Evolutionary conservation across 106 monocot species (phyloP), one percentile per base, ranked within the genome.

Genomic region (Dendrobium huoshanense): DNA sequence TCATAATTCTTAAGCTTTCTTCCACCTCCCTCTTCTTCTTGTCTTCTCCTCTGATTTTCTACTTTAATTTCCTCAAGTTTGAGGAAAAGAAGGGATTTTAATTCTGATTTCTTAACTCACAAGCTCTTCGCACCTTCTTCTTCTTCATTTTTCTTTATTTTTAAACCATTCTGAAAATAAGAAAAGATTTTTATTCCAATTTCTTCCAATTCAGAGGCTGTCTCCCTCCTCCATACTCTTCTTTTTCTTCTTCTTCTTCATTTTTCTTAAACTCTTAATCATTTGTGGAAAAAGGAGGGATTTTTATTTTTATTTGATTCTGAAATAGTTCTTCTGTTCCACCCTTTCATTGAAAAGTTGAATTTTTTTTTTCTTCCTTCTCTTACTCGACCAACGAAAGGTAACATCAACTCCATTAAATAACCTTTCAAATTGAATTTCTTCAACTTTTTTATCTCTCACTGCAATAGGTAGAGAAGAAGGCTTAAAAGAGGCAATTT

Each of bases 391-490:
- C 5, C 64, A 20, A 65, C 8, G 64, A 65, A 65, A 65, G 22
- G 64, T 65, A 65, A 65, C 64, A 65, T 65, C 64, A 20, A 65
- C 25, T 65, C 64, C 64, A 65, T 65, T 25, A 65, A 65, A 20
- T 25, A 25, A 1, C 64, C 20, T 65, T 20, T 6, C 20, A 65
- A 65, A 25, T 22, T 22, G 0, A 7, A 5, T 65, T 65, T 25
- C 64, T 65, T 65, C 64, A 24, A 20, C 25, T 22, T 17, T 17
- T 65, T 65, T 65, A 25, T 20, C 64, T 7, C 25, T 65, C 64
- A 20, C 64, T 65, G 24, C 9, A 24, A 24, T 24, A 22, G 64
- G 64, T 5, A 65, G 51, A 51, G 51, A 51, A 51, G 51, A 65
- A 25, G 20, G 11, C 24, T 25, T 25, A 65, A 7, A 22, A 65